These are phyloP conservation scores for Dothistroma septosporum DNA, from an alignment of 2,329 filamentous ascomycete genomes.

Conservation along the genomic window DNA sequence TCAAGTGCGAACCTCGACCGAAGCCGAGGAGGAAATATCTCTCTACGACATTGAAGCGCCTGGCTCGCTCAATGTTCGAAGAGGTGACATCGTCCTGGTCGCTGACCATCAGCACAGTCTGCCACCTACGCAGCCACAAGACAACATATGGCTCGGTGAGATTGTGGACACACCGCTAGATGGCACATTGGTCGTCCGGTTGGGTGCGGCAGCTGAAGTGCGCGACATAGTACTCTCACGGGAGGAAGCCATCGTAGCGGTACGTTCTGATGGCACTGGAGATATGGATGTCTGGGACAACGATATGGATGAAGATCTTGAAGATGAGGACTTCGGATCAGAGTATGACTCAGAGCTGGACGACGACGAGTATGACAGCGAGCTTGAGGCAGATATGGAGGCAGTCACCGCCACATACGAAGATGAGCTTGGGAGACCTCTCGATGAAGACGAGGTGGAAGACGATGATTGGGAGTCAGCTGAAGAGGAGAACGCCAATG, in stretches of 20 bases:
- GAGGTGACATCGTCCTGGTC: conserved; percentile 53
- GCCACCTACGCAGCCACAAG: conserved; percentile 1
- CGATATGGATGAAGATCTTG: conserved; percentile 32
- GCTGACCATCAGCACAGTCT: conserved; percentile 3
- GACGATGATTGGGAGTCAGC: conserved; percentile 41
- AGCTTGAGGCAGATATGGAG: conserved; percentile 28
- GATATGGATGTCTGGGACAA: conserved; percentile 23
- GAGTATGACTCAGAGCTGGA: conserved; percentile 23
- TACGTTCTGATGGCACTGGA: conserved; percentile 36
- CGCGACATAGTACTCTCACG: conserved; percentile 48
- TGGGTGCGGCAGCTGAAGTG: conserved; percentile 48
- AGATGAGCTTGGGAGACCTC: conserved; percentile 42
- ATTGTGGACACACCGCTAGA: conserved; percentile 53
- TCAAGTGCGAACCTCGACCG: conserved; percentile 14
- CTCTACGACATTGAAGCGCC: conserved; percentile 55
- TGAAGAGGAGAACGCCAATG: conserved; percentile 25
- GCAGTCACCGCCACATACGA: conserved; percentile 31
- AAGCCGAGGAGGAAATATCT: conserved; percentile 49
- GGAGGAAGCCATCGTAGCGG: conserved; percentile 49
- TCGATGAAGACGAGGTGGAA: conserved; percentile 43
- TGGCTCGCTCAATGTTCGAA: conserved; percentile 45
- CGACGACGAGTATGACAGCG: conserved; percentile 31
- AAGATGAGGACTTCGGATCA: conserved; percentile 34
- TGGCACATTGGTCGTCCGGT: conserved; percentile 51
- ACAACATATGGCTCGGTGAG: conserved; percentile 53